A percentile compares a stretch with the other conserved stretches of the same genome.
Conservation (phyloP, 2,329 filamentous ascomycete genomes). For the Fusarium keratoplasticum region DNA sequence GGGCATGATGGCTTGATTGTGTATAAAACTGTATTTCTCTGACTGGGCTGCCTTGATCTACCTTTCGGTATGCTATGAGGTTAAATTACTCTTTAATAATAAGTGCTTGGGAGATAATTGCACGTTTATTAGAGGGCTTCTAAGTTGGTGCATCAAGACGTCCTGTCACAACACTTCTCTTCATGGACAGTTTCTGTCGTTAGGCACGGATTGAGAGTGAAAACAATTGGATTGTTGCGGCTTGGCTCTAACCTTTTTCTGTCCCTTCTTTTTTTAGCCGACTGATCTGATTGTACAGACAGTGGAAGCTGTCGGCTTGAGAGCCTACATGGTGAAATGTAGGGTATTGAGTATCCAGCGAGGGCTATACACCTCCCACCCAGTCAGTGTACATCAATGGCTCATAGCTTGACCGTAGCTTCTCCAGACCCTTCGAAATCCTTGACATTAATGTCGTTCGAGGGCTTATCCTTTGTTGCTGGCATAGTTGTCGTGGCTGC, state of each 20-base stretch:
- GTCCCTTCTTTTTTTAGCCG: rapidly evolving
- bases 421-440: not conserved
- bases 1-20: too few relatives aligned
- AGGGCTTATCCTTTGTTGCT: not conserved
- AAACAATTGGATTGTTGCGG: not conserved
- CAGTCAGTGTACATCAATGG: not conserved
- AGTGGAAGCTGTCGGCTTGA: not conserved
- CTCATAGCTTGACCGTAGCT: not conserved
- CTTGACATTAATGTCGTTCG: not conserved
- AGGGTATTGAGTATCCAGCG: not conserved
- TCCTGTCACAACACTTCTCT: not conserved
- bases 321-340: not conserved
- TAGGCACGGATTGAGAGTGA: not conserved
- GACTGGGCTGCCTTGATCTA: too few relatives aligned
- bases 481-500: not conserved
- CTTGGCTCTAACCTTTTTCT: not conserved
- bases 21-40: too few relatives aligned
- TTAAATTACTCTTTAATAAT: too few relatives aligned
- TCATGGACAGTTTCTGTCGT: not conserved
- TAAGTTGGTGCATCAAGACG: too few relatives aligned
- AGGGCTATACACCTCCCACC: not conserved
- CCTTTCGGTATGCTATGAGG: too few relatives aligned
- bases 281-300: not conserved
- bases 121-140: too few relatives aligned
- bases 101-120: too few relatives aligned